Evolutionary conservation across 192 early-diverging fungal genomes (phyloP).

Genomic region (Umbelopsis vinacea): DNA sequence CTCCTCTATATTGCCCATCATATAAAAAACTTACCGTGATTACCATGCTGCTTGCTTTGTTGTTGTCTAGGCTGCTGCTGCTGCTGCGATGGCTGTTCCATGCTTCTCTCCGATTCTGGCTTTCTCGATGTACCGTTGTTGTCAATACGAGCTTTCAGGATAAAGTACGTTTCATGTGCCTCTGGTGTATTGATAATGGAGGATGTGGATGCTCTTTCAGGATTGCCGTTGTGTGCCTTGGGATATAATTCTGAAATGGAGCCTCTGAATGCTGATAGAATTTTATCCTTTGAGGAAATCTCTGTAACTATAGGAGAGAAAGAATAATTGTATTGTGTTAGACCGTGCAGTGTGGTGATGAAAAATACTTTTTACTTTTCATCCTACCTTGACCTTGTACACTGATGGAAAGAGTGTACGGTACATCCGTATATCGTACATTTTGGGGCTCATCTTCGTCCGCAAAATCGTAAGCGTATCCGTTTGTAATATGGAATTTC

Average conservation of each 20-base stretch:
- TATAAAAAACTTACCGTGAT: background rate
- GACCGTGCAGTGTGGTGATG: no score
- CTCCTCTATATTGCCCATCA: background rate
- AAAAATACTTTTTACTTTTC: background rate
- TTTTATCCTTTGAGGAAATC: background rate
- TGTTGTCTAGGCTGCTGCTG: background rate
- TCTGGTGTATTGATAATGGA: slow-evolving; percentile 29
- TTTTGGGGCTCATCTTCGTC: slow-evolving; percentile 18
- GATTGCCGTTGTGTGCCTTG: slow-evolving; percentile 28
- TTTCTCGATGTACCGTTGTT: background rate
- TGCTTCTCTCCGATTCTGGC: background rate
- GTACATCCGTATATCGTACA: slow-evolving; percentile 25
- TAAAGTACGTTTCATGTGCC: slow-evolving; percentile 35
- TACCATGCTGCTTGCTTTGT: slow-evolving; percentile 12
- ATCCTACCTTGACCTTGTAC: slow-evolving; percentile 29
- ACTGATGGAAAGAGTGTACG: slow-evolving; percentile 29
- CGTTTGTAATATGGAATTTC: slow-evolving; percentile 47
- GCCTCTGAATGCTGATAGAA: slow-evolving; percentile 18
- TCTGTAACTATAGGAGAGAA: background rate
- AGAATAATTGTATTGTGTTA: background rate
- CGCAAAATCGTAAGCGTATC: slow-evolving; percentile 43
- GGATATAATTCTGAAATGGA: slow-evolving; percentile 19
- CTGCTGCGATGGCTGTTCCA: background rate
- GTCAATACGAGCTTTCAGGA: slow-evolving; percentile 14
- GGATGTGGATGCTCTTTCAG: slow-evolving; percentile 35